Percentiles rank a stretch among this genome's conserved stretches.
phyloP scores from a whole-genome alignment of 768 basidiomycete species.

The Kwoniella bestiolae region DNA sequence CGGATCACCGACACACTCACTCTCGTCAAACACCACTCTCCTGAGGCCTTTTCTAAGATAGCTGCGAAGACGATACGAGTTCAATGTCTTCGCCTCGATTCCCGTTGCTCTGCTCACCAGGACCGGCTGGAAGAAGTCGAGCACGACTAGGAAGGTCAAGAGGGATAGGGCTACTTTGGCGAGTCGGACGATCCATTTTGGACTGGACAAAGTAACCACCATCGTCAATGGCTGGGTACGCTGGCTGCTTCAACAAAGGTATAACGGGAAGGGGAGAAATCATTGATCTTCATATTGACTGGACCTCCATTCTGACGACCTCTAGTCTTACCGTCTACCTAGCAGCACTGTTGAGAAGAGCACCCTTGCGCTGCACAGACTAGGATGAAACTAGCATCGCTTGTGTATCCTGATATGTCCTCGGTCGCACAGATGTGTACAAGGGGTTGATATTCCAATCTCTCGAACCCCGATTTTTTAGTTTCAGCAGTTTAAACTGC shows the following conservation, averaged over 20 bases:
- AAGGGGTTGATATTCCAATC: not conserved
- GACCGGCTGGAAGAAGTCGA: constrained; percentile 9
- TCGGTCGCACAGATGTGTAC: not conserved
- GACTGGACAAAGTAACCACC: not conserved
- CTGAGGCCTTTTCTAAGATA: not conserved
- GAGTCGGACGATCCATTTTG: not conserved
- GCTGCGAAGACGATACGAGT: not conserved
- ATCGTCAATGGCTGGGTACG: not conserved
- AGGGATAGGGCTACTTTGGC: not conserved
- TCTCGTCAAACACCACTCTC: not conserved
- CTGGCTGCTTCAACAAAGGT: no score
- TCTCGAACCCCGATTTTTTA: not conserved
- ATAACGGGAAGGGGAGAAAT: no score
- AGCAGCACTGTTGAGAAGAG: not conserved
- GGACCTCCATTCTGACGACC: not conserved
- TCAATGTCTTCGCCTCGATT: not conserved
- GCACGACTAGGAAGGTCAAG: not conserved
- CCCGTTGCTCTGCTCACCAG: not conserved
- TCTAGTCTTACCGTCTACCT: not conserved
- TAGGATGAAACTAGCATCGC: not conserved
- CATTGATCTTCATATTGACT: no score
- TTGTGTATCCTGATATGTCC: not conserved
- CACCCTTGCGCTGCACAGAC: not conserved
- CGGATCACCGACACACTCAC: not conserved
- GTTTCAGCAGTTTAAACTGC: not conserved